A percentile compares a stretch with the other conserved stretches of the same genome.
These are phyloP conservation scores for Purpureocillium lavendulum DNA, from an alignment of 2,329 filamentous ascomycete species.

Conservation along the genomic window DNA sequence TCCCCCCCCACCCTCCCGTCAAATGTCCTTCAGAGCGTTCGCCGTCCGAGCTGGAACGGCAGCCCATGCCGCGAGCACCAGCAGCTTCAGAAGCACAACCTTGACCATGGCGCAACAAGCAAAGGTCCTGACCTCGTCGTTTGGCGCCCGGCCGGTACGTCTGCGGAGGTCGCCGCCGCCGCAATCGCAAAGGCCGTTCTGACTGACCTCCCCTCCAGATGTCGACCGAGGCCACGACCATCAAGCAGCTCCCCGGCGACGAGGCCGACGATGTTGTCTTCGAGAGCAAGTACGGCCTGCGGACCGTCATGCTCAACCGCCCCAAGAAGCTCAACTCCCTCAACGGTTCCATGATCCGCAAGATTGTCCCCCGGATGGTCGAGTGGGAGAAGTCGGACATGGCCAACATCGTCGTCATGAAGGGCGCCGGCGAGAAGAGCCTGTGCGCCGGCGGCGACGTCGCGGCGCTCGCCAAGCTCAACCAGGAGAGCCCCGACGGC, in stretches of 20 bases:
- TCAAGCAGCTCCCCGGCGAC: conserved; percentile 57
- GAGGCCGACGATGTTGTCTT: conserved; percentile 89
- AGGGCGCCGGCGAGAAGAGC: conserved; percentile 75
- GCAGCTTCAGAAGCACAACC: conserved; percentile 29
- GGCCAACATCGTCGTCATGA: conserved; percentile 87
- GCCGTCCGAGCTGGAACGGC: conserved; percentile 44
- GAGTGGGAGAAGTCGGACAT: conserved; percentile 95
- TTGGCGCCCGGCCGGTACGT: conserved; percentile 27
- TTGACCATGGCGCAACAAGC: conserved; percentile 72
- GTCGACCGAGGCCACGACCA: conserved; percentile 24
- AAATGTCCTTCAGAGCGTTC: conserved; percentile 52
- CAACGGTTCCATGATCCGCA: conserved; percentile 88
- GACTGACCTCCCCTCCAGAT: conserved; percentile 15
- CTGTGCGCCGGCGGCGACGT: conserved; percentile 96
- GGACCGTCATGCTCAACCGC: conserved; percentile 89
- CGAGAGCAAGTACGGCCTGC: conserved; percentile 77
- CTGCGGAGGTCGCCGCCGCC: background rate
- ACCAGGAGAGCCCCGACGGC: conserved; percentile 58
- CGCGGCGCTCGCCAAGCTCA: conserved; percentile 64
- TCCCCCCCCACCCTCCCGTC: conserved; percentile 6
- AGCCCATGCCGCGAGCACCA: conserved; percentile 33
- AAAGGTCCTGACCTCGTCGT: conserved; percentile 57
- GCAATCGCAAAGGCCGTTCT: conserved; percentile 4
- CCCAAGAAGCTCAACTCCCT: conserved; percentile 88
- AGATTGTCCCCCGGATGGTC: conserved; percentile 80